These are phyloP conservation scores for Castanopsis chinensis DNA, from an alignment of 306 rosid species.

Conservation along the genomic window DNA sequence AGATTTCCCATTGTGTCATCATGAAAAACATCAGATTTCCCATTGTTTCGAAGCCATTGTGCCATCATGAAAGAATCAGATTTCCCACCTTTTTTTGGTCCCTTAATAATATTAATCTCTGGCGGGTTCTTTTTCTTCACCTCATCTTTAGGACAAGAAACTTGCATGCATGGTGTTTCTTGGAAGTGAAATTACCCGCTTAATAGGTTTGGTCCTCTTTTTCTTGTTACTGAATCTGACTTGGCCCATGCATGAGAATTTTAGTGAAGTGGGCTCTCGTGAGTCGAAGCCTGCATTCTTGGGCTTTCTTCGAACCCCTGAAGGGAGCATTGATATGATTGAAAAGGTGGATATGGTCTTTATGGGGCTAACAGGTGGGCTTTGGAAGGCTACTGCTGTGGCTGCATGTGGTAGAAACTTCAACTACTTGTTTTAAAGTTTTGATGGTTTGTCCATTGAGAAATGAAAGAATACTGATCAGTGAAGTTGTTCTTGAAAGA, in stretches of 20 bases:
- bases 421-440: constrained; percentile 20
- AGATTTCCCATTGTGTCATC: too few relatives aligned
- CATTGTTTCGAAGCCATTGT: too few relatives aligned
- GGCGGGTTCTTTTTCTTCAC: too few relatives aligned
- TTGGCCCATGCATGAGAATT: constrained; percentile 64
- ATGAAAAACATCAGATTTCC: too few relatives aligned
- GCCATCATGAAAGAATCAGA: too few relatives aligned
- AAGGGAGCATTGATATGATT: constrained; percentile 37
- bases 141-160: too few relatives aligned
- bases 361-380: constrained; percentile 36
- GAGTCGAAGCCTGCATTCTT: constrained; percentile 29
- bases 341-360: constrained; percentile 15
- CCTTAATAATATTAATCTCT: too few relatives aligned
- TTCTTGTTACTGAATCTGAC: constrained; percentile 41
- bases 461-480: neutral
- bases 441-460: constrained; percentile 41
- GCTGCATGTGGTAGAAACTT: constrained; percentile 42
- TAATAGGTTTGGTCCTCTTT: constrained; percentile 17
- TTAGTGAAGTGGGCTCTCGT: constrained; percentile 52
- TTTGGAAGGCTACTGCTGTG: constrained; percentile 28
- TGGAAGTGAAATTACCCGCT: neutral
- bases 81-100: too few relatives aligned
- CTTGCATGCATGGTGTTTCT: too few relatives aligned
- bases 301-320: constrained; percentile 47
- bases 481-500: neutral